Evolutionary conservation across 1,284 basidiomycete species (phyloP).

Genomic region (Stereum hirsutum): DNA sequence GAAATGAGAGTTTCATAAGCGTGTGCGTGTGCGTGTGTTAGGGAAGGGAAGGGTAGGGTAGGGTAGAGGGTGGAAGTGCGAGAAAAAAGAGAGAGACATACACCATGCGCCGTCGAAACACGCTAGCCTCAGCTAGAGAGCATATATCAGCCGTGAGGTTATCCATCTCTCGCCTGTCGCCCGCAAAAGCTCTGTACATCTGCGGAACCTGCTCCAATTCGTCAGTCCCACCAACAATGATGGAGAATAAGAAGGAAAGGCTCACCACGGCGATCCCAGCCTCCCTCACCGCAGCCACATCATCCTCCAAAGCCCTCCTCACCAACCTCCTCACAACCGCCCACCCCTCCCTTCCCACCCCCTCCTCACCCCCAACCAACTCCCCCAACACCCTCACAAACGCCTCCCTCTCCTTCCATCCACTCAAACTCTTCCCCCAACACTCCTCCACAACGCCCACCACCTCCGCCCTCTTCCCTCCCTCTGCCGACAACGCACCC

Average conservation of each 20-base stretch:
- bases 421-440: conserved; percentile 9
- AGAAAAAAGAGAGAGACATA: conserved; percentile 26
- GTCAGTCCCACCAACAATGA: conserved; percentile 15
- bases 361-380: conserved; percentile 1
- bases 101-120: conserved; percentile 71
- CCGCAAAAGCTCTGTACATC: conserved; percentile 40
- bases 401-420: conserved; percentile 18
- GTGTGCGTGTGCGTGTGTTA: no score
- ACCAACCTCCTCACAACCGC: conserved; percentile 38
- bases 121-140: conserved; percentile 42
- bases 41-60: no score
- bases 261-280: conserved; percentile 61
- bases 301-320: conserved; percentile 64
- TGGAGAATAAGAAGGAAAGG: conserved; percentile 14
- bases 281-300: conserved; percentile 79
- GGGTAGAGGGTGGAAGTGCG: not conserved
- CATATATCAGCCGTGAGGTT: conserved; percentile 41
- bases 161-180: conserved; percentile 26
- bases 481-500: conserved; percentile 33
- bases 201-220: conserved; percentile 39
- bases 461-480: conserved; percentile 59
- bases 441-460: conserved; percentile 43
- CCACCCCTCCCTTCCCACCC: conserved; percentile 15
- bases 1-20: not conserved
- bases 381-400: not conserved